Base-by-base conservation (phyloP, 2,329 filamentous ascomycete species). In the Xylariaceae sp. region DNA sequence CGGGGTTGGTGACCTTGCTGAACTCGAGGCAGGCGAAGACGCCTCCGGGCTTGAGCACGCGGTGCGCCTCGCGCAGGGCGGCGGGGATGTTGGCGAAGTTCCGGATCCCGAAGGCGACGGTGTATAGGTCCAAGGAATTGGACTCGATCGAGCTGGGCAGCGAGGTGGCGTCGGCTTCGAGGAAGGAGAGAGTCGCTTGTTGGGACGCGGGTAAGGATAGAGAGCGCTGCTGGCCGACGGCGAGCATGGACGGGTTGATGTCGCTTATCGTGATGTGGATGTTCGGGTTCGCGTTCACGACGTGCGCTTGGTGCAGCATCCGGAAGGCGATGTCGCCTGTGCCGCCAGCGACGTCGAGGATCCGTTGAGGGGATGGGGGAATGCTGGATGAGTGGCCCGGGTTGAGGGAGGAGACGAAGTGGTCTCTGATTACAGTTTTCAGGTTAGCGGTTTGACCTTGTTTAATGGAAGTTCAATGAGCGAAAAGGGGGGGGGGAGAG, bases 321-420 rank as follows among this genome's bases (percentile, higher is more conserved):
- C 92, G 88, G 69, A 97, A 96, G 41, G 92, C 92, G 58, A 98
- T 96, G 67, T 98, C 92, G 51, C 92, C 92, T 4, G 92, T 97
- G 54, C 92, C 92, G 58, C 94, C 92, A 27, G 94, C 92, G 36
- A 98, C 88, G 66, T 98, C 92, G 58, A 98, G 84, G 61, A 98
- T 92, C 54, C 87, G 66, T 70, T 79, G 74, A 1, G 74, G 66
- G 2, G 64, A 52, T 19, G 70, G 64, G 4, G 69, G 67, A 43
- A 62, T 59, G 32, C 59, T 55, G 42, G 66, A 55, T 31, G 71
- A 63, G 32, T 72, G 75, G 49, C 89, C 89, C 0, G 92, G 90
- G 61, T 96, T 92, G 21, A 98, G 77, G 23, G 82, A 83, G 51
- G 86, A 82, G 31, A 98, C 90, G 63, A 97, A 98, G 67, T 95